phyloP scores from a whole-genome alignment of 2,329 filamentous ascomycete species.

The Cytospora mali region DNA sequence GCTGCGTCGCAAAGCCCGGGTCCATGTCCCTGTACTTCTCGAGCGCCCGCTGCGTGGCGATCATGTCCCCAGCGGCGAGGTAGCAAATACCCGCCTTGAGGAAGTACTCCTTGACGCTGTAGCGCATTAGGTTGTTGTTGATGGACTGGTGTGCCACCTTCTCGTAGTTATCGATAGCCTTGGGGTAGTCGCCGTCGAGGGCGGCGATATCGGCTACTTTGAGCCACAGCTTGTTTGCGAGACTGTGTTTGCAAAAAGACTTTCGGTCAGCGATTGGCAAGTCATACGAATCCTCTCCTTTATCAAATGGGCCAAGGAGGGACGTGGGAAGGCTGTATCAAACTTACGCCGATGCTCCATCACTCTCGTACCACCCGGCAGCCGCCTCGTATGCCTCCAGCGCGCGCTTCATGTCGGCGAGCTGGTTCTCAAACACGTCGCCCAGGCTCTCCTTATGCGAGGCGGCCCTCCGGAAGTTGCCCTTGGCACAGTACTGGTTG shows the following conservation, averaged over 20 bases:
- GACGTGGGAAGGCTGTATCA: not conserved
- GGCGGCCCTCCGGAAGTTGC: conserved; percentile 88
- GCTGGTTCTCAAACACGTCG: conserved; percentile 81
- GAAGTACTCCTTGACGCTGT: conserved; percentile 94
- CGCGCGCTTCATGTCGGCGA: conserved; percentile 77
- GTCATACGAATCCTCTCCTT: not conserved
- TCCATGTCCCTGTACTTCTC: conserved; percentile 82
- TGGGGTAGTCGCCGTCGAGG: conserved; percentile 80
- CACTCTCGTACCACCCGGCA: conserved; percentile 85
- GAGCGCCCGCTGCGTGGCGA: conserved; percentile 77
- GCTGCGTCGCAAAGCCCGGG: conserved; percentile 72
- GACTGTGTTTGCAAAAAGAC: conserved; percentile 46
- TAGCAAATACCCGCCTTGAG: conserved; percentile 93
- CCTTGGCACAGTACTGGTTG: conserved; percentile 82
- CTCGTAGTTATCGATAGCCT: conserved; percentile 80
- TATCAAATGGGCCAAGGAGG: not conserved
- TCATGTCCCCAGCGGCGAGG: conserved; percentile 71
- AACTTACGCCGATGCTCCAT: conserved; percentile 79
- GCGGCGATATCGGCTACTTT: conserved; percentile 90
- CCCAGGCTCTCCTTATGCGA: conserved; percentile 87
- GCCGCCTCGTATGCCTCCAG: conserved; percentile 83
- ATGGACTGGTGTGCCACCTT: conserved; percentile 77
- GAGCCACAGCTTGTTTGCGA: conserved; percentile 91
- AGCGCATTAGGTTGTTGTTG: conserved; percentile 90
- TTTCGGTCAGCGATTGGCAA: not conserved